Evolutionary conservation across 768 basidiomycete species (phyloP).

Genomic region (Lepiota brunneoincarnata): DNA sequence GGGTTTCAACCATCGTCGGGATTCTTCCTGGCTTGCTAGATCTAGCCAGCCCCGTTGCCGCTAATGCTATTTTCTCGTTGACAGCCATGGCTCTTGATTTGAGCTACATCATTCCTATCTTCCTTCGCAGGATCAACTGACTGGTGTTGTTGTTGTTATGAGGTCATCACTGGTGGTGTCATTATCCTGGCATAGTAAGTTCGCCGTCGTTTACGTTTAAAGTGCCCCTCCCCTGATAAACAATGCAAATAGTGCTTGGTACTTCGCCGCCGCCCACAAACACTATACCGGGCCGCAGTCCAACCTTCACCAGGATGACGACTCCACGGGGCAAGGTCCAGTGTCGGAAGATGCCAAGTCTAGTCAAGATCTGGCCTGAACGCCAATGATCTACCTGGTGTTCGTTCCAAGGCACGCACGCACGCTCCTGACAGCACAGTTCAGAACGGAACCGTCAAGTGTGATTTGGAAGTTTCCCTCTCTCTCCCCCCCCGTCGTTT

Average conservation of each 20-base stretch:
- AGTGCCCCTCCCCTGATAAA: conserved; percentile 2
- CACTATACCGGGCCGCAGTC: conserved; percentile 61
- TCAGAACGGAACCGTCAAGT: too few species aligned
- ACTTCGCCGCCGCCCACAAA: conserved; percentile 46
- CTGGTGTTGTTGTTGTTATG: conserved; percentile 21
- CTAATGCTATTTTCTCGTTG: conserved; percentile 79
- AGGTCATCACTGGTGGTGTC: conserved; percentile 54
- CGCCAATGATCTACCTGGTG: conserved; percentile 1
- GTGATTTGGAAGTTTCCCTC: too few species aligned
- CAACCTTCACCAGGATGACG: conserved; percentile 37
- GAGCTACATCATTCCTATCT: conserved; percentile 83
- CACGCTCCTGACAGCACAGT: too few species aligned
- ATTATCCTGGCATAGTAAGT: conserved; percentile 52
- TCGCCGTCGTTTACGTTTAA: background rate
- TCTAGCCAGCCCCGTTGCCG: conserved; percentile 74
- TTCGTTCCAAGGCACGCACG: background rate
- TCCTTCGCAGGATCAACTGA: conserved; percentile 70
- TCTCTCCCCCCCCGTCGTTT: too few species aligned
- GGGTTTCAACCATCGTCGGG: conserved; percentile 64
- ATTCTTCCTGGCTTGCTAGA: conserved; percentile 73
- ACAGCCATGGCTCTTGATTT: conserved; percentile 76
- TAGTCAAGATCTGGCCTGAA: conserved; percentile 4
- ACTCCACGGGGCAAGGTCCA: conserved; percentile 11
- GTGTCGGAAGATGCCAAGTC: background rate
- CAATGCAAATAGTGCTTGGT: conserved; percentile 43